Percentiles rank a stretch among this genome's conserved stretches.
phyloP scores from a whole-genome alignment of 495 filamentous ascomycete genomes.

The Xylaria bambusicola region DNA sequence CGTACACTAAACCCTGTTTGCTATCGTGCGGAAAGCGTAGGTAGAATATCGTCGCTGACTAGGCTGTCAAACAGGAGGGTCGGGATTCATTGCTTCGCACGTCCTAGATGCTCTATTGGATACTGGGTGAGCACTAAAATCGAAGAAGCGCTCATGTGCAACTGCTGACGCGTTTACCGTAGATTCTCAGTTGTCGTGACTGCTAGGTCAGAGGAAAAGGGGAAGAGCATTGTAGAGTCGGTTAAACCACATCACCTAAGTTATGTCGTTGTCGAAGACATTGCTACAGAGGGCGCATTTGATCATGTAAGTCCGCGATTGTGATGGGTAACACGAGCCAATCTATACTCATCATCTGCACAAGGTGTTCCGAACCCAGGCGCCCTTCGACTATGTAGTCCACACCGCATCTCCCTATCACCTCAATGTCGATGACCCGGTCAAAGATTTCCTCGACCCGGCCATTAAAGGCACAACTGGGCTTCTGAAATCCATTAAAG shows the following conservation, averaged over 20 bases:
- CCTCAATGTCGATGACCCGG: slow-evolving; percentile 35
- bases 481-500: slow-evolving; percentile 38
- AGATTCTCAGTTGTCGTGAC: slow-evolving; percentile 41
- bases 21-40: background rate
- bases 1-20: background rate
- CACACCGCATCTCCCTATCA: slow-evolving; percentile 48
- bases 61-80: slow-evolving; percentile 30
- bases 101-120: slow-evolving; percentile 38
- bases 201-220: slow-evolving; percentile 40
- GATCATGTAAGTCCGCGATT: slow-evolving; percentile 28
- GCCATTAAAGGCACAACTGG: slow-evolving; percentile 44
- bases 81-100: slow-evolving; percentile 46
- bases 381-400: slow-evolving; percentile 39
- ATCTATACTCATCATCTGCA: background rate
- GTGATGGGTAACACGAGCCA: background rate
- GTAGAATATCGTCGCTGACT: too few species aligned
- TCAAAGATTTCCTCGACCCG: slow-evolving; percentile 43
- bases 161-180: slow-evolving; percentile 1
- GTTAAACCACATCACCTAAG: slow-evolving; percentile 26
- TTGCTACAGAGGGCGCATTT: slow-evolving; percentile 35
- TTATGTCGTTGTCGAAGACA: slow-evolving; percentile 37
- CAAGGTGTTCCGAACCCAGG: slow-evolving; percentile 28
- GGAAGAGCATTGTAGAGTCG: slow-evolving; percentile 34
- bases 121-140: slow-evolving; percentile 24
- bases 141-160: background rate